Percentiles rank a stretch among this genome's conserved stretches.
Conservation (phyloP, 139 green algal species). For the Chlamydomonas schloesseri region DNA sequence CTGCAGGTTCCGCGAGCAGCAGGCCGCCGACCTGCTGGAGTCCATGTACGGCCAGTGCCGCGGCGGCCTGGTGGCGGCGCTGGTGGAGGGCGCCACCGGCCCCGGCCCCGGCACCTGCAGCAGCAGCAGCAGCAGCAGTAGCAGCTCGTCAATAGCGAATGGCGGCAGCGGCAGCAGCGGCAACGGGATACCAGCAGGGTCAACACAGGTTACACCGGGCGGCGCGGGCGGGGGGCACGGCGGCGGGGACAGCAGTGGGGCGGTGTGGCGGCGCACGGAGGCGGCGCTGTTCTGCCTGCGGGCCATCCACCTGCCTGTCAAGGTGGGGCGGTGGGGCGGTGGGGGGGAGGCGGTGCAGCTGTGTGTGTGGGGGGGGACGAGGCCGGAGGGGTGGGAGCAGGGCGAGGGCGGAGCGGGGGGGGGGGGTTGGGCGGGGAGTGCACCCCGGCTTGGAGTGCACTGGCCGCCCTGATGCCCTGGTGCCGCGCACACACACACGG, state of each 20-base stretch:
- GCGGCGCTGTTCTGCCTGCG: slow-evolving; percentile 70
- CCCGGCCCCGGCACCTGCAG: background rate
- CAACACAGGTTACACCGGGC: background rate
- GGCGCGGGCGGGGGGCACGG: slow-evolving; percentile 18
- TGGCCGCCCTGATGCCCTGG: no score
- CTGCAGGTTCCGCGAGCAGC: slow-evolving; percentile 55
- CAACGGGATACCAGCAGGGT: background rate
- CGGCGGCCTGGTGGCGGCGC: background rate
- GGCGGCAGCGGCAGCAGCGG: no score
- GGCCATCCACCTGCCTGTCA: slow-evolving; percentile 40
- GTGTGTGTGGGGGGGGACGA: no score
- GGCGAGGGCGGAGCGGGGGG: no score
- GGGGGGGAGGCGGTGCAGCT: background rate
- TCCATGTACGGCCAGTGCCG: slow-evolving; percentile 40
- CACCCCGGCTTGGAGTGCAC: no score
- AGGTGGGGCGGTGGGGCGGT: background rate
- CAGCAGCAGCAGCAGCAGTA: background rate
- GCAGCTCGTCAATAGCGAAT: background rate
- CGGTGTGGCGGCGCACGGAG: slow-evolving; percentile 70
- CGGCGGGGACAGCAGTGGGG: slow-evolving; percentile 19
- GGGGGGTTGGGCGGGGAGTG: no score
- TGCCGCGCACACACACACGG: no score
- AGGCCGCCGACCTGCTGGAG: slow-evolving; percentile 46
- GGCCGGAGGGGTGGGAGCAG: no score
- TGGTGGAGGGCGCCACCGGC: slow-evolving; percentile 23